phyloP scores from a whole-genome alignment of 768 basidiomycete genomes.

The Termitomyces sp. region DNA sequence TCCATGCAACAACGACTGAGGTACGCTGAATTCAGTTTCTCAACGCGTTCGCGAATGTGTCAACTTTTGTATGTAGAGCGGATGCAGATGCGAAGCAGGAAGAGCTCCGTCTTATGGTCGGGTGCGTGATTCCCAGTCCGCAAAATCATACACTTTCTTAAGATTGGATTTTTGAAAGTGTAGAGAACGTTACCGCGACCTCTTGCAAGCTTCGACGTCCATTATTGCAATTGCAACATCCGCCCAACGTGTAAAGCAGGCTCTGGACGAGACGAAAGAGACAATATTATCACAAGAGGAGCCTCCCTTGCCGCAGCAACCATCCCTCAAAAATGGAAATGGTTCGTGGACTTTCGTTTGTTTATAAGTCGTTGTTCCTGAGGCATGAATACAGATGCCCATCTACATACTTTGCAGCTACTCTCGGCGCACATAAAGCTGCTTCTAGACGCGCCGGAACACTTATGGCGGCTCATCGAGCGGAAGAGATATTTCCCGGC shows the following conservation, averaged over 20 bases:
- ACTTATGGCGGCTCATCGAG: constrained; percentile 86
- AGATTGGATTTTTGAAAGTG: constrained; percentile 48
- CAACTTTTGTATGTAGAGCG: constrained; percentile 43
- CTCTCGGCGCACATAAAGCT: constrained; percentile 88
- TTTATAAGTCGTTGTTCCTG: neutral
- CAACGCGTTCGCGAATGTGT: neutral
- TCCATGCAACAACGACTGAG: constrained; percentile 63
- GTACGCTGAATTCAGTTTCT: constrained; percentile 30
- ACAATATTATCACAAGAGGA: constrained; percentile 47
- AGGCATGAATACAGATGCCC: constrained; percentile 44
- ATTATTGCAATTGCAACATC: constrained; percentile 76
- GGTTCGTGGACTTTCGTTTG: constrained; percentile 30
- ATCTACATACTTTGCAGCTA: constrained; percentile 64
- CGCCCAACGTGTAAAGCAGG: constrained; percentile 58
- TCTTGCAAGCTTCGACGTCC: constrained; percentile 81
- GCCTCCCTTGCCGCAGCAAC: constrained; percentile 38
- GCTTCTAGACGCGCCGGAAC: constrained; percentile 89
- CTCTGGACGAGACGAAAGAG: constrained; percentile 59
- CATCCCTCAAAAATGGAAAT: constrained; percentile 32
- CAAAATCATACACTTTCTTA: constrained; percentile 9
- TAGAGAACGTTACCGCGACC: constrained; percentile 88
- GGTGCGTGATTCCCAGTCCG: constrained; percentile 55
- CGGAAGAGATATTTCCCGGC: constrained; percentile 76
- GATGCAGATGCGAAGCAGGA: constrained; percentile 88
- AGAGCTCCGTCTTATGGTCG: constrained; percentile 86